These are phyloP conservation scores for Irpex rosettiformis DNA, from an alignment of 1,284 basidiomycete genomes.

Conservation along the genomic window DNA sequence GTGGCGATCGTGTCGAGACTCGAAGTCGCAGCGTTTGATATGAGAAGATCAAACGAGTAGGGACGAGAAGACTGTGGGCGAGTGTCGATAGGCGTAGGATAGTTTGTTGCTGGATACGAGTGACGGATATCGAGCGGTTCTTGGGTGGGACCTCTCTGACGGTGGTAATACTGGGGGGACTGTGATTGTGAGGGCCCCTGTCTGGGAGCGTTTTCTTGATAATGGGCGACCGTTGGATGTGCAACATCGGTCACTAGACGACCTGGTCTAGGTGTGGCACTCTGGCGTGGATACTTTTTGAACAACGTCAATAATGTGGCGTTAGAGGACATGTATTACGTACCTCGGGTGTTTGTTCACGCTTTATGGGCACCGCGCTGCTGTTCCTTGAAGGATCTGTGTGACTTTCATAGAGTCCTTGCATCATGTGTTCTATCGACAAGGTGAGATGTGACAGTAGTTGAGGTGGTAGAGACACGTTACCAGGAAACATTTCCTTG, in stretches of 20 bases:
- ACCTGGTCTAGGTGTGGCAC: not conserved
- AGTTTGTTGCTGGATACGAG: not conserved
- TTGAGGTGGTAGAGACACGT: not conserved
- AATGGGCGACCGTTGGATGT: not conserved
- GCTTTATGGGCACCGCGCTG: not conserved
- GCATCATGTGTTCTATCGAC: conserved; percentile 14
- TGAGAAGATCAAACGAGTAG: conserved; percentile 17
- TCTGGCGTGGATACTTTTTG: not conserved
- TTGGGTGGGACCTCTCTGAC: not conserved
- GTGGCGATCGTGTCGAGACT: conserved; percentile 18
- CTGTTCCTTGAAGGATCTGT: not conserved
- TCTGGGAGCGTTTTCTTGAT: not conserved
- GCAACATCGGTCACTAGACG: not conserved
- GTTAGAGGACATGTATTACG: not conserved
- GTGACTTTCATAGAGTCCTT: not conserved
- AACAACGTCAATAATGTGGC: not conserved
- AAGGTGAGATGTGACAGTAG: not conserved
- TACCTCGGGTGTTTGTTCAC: not conserved
- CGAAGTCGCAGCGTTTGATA: conserved; percentile 17
- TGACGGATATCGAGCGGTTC: not conserved
- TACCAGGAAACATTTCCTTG: conserved; percentile 20
- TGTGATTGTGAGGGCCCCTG: not conserved
- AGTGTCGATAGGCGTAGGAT: not conserved
- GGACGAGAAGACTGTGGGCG: not conserved
- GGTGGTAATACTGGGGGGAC: not conserved